Base-by-base conservation (phyloP, 1,284 basidiomycete species). In the Violaceomyces palustris region DNA sequence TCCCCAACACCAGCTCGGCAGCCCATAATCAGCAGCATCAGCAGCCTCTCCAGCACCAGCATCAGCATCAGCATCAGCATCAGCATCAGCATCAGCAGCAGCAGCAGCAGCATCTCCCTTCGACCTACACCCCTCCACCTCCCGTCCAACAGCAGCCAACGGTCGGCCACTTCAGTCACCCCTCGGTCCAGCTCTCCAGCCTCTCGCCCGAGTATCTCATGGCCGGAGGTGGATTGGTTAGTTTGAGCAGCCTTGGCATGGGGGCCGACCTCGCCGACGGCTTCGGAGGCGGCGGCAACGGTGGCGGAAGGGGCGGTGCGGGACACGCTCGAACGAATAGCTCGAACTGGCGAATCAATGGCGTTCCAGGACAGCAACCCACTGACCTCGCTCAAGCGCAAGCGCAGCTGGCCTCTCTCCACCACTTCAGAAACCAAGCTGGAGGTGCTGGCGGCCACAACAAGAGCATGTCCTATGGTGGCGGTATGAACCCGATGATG, bases 401-500 rank as follows among this genome's bases (percentile, higher is more conserved):
- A 73, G 89, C 91, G 9, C 94, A 99, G 74, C 79, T 99, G 5
- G 88, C 91, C 67, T 93, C 92, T 64, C 79, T 98, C 36, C 89
- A 94, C 69, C 91, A 96, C 70, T 98, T 97, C 80, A 86, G 94
- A 60, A 52, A 57, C 28, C 67, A 67, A 12, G 53, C 64, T n/a
- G n/a, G n/a, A n/a, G 58, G 61, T 21, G 91, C 89, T 42, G 88
- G 88, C 12, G 89, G 94, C 56, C 93, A 97, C 74, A 84, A 88
- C 69, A 93, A 94, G 79, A 91, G 93, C 81, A 82, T 89, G 11
- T 98, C 94, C 1, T 96, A 97, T 78, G 89, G 88, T 89, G 82
- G 88, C 88, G 83, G 89, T 86, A 4, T 90, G 88, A 17, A 92
- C 88, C 64, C 24, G 84, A 88, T 72, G 87, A 88, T 67, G 87